Conservation (phyloP, 345 rosid species). For the Sisymbrium irio region DNA sequence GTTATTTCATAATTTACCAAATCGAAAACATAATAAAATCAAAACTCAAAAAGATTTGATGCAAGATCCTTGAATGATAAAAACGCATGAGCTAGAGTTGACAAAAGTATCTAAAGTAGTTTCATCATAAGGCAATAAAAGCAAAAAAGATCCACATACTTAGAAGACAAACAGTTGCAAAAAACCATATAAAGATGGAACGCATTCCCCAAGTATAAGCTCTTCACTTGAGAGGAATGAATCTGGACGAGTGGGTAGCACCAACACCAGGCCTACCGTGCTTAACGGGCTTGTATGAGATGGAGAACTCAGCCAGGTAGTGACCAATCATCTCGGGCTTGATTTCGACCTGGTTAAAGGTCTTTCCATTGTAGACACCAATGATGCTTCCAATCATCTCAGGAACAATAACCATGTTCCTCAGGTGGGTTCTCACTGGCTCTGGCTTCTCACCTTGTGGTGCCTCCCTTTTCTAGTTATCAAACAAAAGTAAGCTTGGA, state of each 20-base stretch:
- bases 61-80: not conserved
- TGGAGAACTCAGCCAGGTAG: slow-evolving; percentile 80
- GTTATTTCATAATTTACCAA: too few species aligned
- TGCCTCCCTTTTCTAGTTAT: slow-evolving; percentile 79
- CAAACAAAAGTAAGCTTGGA: not conserved
- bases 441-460: slow-evolving; percentile 97
- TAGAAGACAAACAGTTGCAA: not conserved
- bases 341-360: slow-evolving; percentile 92
- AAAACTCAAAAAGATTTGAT: slow-evolving; percentile 10
- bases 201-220: not conserved
- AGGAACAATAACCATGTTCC: slow-evolving; percentile 92
- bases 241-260: slow-evolving; percentile 97
- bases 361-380: slow-evolving; percentile 94
- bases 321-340: slow-evolving; percentile 97
- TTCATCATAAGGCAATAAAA: slow-evolving; percentile 7
- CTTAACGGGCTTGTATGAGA: slow-evolving; percentile 91
- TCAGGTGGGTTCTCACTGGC: slow-evolving; percentile 82
- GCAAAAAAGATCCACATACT: slow-evolving; percentile 18
- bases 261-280: slow-evolving; percentile 97
- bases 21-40: too few species aligned
- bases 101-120: not conserved
- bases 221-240: slow-evolving; percentile 85
- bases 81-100: not conserved
- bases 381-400: slow-evolving; percentile 96
- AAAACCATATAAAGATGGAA: slow-evolving; percentile 1